These are phyloP conservation scores for Chaetoscypha palmicola DNA, from an alignment of 2,329 filamentous ascomycete species.

Conservation along the genomic window DNA sequence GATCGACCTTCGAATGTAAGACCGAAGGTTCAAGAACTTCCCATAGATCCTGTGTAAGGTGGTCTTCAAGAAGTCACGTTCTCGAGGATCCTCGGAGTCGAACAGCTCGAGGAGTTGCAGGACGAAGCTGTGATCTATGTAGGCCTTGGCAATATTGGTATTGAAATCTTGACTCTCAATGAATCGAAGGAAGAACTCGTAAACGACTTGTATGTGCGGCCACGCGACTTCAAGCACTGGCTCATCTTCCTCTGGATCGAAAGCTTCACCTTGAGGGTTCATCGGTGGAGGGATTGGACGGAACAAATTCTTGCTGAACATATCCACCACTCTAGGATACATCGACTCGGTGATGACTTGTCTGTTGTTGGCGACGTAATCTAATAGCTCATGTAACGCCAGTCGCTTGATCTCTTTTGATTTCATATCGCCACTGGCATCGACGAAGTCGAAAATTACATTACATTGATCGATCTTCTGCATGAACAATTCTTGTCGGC, in stretches of 20 bases:
- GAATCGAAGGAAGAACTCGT: constrained; percentile 98
- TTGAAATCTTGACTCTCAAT: constrained; percentile 99
- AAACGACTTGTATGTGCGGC: constrained; percentile 99
- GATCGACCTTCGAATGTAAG: constrained; percentile 95
- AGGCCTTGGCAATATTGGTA: constrained; percentile 97
- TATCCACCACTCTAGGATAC: constrained; percentile 97
- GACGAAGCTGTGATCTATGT: constrained; percentile 97
- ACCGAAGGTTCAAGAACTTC: constrained; percentile 95
- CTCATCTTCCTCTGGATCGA: constrained; percentile 97
- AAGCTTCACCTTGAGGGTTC: constrained; percentile 96
- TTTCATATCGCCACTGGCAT: constrained; percentile 97
- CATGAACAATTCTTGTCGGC: constrained; percentile 96
- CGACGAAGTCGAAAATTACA: constrained; percentile 99
- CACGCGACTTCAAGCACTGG: constrained; percentile 96
- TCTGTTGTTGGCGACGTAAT: constrained; percentile 97
- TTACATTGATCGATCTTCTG: constrained; percentile 99
- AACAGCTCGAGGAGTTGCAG: constrained; percentile 95
- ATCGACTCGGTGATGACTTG: constrained; percentile 98
- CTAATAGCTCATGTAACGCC: constrained; percentile 88
- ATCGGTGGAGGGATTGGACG: constrained; percentile 93
- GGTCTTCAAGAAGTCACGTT: constrained; percentile 96
- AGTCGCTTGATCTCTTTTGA: constrained; percentile 99
- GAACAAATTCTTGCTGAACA: constrained; percentile 99
- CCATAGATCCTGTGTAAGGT: constrained; percentile 97
- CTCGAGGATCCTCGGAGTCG: constrained; percentile 93